Conservation (phyloP, 2,329 filamentous ascomycete genomes). For the Paraphoma sp. region DNA sequence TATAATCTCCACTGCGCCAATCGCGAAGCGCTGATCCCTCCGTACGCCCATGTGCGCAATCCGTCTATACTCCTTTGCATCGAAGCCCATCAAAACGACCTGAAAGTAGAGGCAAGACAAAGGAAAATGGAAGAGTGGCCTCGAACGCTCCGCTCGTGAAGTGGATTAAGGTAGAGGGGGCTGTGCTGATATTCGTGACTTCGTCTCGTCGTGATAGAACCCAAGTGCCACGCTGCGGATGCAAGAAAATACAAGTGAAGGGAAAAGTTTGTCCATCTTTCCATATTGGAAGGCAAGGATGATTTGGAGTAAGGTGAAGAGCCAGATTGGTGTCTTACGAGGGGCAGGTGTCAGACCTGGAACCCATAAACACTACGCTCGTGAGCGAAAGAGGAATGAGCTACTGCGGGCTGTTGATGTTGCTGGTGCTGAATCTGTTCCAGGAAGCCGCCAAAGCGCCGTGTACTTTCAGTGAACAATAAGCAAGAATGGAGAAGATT, state of each 20-base stretch:
- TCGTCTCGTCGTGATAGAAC: constrained; percentile 44
- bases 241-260: constrained; percentile 41
- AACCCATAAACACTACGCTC: constrained; percentile 34
- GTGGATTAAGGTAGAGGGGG: constrained; percentile 25
- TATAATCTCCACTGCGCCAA: constrained; percentile 8
- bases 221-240: constrained; percentile 36
- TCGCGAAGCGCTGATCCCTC: constrained; percentile 9
- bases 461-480: constrained; percentile 43
- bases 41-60: not conserved
- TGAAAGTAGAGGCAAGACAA: constrained; percentile 15
- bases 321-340: not conserved
- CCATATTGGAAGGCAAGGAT: no score
- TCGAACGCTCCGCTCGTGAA: constrained; percentile 12
- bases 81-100: constrained; percentile 14
- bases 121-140: constrained; percentile 10
- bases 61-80: constrained; percentile 28
- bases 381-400: constrained; percentile 30
- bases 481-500: constrained; percentile 48
- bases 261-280: constrained; percentile 9
- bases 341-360: constrained; percentile 19
- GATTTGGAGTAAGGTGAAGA: no score
- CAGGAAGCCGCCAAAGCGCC: constrained; percentile 38
- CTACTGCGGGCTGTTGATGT: constrained; percentile 15
- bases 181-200: constrained; percentile 40
- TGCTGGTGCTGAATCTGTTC: constrained; percentile 31